Evolutionary conservation across 768 basidiomycete genomes (phyloP).

Genomic region (Chalciporus piperatus): DNA sequence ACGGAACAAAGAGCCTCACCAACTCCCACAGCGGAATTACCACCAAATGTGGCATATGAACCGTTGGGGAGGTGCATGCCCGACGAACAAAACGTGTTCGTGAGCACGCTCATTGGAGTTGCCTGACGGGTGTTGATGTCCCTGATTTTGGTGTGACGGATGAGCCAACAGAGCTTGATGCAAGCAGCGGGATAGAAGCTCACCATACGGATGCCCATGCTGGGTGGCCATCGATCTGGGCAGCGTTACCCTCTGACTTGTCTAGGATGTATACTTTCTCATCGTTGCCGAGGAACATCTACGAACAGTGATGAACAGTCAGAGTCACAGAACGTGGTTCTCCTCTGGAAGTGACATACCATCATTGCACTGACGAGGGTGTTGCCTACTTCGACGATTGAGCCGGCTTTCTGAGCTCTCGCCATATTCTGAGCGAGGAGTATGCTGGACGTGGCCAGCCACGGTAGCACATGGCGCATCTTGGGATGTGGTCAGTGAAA

Average conservation of each 20-base stretch:
- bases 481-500: background rate
- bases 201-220: slow-evolving; percentile 73
- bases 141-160: slow-evolving; percentile 31
- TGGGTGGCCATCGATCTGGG: slow-evolving; percentile 63
- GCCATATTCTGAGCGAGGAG: background rate
- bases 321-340: too few species aligned
- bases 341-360: slow-evolving; percentile 32
- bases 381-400: slow-evolving; percentile 19
- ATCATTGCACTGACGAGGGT: slow-evolving; percentile 53
- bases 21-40: slow-evolving; percentile 63
- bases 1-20: slow-evolving; percentile 24
- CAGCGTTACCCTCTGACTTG: slow-evolving; percentile 78
- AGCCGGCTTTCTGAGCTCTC: slow-evolving; percentile 14
- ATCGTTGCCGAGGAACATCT: slow-evolving; percentile 79
- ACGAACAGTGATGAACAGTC: background rate
- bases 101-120: slow-evolving; percentile 39
- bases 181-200: background rate
- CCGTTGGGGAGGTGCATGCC: slow-evolving; percentile 81
- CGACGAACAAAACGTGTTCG: slow-evolving; percentile 77
- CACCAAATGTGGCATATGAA: slow-evolving; percentile 70
- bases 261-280: slow-evolving; percentile 87
- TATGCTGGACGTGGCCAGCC: slow-evolving; percentile 8
- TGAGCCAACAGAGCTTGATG: background rate
- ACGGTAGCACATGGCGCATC: slow-evolving; percentile 8
- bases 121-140: slow-evolving; percentile 19